A percentile compares a stretch with the other conserved stretches of the same genome.
Conservation (phyloP, 306 rosid genomes). For the Abrus pulchellus region DNA sequence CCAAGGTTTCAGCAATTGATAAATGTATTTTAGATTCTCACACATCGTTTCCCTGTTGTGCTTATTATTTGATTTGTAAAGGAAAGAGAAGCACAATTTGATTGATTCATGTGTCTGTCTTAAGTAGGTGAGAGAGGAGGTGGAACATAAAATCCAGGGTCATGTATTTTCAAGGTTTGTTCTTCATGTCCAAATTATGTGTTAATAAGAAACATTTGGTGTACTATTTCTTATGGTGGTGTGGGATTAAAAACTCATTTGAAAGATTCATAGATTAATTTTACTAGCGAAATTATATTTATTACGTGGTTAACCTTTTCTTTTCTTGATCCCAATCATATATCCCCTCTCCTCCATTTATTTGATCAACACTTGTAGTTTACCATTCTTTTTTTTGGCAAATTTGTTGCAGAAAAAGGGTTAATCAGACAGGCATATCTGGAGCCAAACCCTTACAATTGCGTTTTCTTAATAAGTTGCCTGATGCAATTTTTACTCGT, state of each 20-base stretch:
- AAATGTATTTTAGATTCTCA: slow-evolving; percentile 28
- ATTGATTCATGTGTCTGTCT: slow-evolving; percentile 33
- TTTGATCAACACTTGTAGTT: neutral
- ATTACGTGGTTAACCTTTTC: neutral
- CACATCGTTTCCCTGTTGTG: neutral
- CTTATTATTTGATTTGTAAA: neutral
- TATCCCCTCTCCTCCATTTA: neutral
- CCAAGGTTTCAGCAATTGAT: slow-evolving; percentile 34
- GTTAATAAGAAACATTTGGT: neutral
- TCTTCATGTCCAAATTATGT: slow-evolving; percentile 26
- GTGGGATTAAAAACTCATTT: neutral
- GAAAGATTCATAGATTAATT: neutral
- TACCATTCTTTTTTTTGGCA: neutral
- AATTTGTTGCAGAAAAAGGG: slow-evolving; percentile 52
- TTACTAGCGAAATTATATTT: neutral
- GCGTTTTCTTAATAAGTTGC: slow-evolving; percentile 52
- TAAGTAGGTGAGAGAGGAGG: slow-evolving; percentile 65
- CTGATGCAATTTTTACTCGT: slow-evolving; percentile 54
- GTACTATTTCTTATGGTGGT: neutral
- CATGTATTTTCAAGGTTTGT: slow-evolving; percentile 59
- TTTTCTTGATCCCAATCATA: neutral
- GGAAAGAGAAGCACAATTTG: neutral
- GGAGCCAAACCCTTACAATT: slow-evolving; percentile 59
- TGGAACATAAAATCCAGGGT: slow-evolving; percentile 48
- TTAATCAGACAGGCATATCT: slow-evolving; percentile 50